phyloP scores from a whole-genome alignment of 257 asterid genomes.

The Capsicum chinense region DNA sequence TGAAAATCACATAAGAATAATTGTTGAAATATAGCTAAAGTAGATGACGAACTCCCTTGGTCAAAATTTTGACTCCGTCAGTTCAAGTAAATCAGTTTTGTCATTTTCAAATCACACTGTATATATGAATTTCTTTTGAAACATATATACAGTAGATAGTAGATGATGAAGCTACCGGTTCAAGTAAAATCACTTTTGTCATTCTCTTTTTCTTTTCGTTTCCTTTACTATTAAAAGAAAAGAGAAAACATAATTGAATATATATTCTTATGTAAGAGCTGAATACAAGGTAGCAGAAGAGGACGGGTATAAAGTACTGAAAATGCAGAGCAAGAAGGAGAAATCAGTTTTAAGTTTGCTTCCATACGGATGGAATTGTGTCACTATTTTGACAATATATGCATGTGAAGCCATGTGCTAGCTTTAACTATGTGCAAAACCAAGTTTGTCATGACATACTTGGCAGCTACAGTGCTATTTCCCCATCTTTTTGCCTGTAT shows the following conservation, averaged over 20 bases:
- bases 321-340: neutral
- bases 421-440: constrained; percentile 31
- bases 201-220: neutral
- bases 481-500: neutral
- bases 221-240: neutral
- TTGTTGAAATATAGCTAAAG: too few relatives aligned
- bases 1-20: too few relatives aligned
- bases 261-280: neutral
- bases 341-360: constrained; percentile 7
- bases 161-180: neutral
- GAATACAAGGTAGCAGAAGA: neutral
- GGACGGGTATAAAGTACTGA: neutral
- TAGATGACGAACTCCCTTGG: too few relatives aligned
- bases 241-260: neutral
- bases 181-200: neutral
- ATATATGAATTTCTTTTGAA: neutral
- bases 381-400: constrained; percentile 26
- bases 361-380: constrained; percentile 26
- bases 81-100: too few relatives aligned
- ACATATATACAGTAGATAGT: too few relatives aligned
- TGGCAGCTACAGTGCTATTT: constrained; percentile 25
- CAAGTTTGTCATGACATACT: constrained; percentile 35
- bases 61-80: too few relatives aligned
- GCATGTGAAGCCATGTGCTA: constrained; percentile 48
- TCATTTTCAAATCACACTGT: neutral